Evolutionary conservation across 2,329 filamentous ascomycete genomes (phyloP).

Genomic region (Clarireedia monteithiana): DNA sequence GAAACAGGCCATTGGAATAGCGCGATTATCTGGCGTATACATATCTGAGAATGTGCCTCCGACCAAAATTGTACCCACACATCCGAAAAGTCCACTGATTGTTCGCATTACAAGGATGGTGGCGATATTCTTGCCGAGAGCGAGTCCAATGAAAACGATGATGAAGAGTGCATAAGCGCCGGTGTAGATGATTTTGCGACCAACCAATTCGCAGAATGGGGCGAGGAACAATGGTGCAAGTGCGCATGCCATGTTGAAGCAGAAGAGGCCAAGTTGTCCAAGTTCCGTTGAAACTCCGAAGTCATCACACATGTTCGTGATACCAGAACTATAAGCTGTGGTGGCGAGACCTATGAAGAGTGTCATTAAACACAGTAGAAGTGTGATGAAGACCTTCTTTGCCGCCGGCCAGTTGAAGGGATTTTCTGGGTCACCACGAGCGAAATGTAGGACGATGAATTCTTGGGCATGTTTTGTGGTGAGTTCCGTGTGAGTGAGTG

Average conservation of each 20-base stretch:
- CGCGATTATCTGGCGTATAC: conserved; percentile 67
- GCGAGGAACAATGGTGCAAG: conserved; percentile 82
- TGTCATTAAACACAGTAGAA: conserved; percentile 43
- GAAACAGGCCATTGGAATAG: conserved; percentile 83
- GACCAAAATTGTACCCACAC: conserved; percentile 63
- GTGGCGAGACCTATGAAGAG: conserved; percentile 47
- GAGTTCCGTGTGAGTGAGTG: conserved; percentile 38
- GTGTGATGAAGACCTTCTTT: conserved; percentile 38
- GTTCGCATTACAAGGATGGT: conserved; percentile 63
- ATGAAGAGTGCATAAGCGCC: conserved; percentile 41
- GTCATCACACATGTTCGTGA: conserved; percentile 38
- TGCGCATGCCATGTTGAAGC: conserved; percentile 67
- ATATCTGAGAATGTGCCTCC: conserved; percentile 87
- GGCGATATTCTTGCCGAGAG: conserved; percentile 65
- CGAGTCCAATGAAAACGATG: conserved; percentile 45
- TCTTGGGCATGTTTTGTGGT: conserved; percentile 36
- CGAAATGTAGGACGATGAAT: conserved; percentile 39
- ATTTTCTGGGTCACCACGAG: conserved; percentile 39
- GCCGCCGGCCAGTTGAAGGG: conserved; percentile 42
- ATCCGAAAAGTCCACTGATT: conserved; percentile 60
- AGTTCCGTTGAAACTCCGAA: conserved; percentile 35
- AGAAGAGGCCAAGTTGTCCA: conserved; percentile 54
- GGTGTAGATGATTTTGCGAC: conserved; percentile 72
- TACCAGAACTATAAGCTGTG: conserved; percentile 43
- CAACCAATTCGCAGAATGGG: conserved; percentile 80